Evolutionary conservation across 805 yeast species (phyloP).

Genomic region (Isabelozyma rhagii): DNA sequence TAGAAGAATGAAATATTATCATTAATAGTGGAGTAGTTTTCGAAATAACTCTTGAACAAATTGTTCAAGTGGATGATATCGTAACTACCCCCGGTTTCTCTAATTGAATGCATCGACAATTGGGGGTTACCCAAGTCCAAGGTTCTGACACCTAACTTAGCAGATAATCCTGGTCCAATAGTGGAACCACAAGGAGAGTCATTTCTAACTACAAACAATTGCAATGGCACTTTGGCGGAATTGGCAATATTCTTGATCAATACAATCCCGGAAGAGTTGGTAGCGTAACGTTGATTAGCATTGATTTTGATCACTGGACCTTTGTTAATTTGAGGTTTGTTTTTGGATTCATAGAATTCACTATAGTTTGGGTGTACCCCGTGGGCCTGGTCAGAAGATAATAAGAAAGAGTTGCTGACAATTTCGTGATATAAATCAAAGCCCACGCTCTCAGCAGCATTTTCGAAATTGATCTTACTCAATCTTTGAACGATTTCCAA

Average conservation of each 20-base stretch:
- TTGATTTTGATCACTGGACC: constrained; percentile 94
- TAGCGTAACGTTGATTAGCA: constrained; percentile 93
- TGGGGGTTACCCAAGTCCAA: constrained; percentile 91
- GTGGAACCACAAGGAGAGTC: constrained; percentile 96
- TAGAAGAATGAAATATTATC: not conserved
- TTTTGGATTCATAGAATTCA: constrained; percentile 69
- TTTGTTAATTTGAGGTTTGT: constrained; percentile 74
- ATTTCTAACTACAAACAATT: constrained; percentile 88
- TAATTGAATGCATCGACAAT: constrained; percentile 86
- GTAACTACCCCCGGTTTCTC: constrained; percentile 83
- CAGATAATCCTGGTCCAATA: constrained; percentile 90
- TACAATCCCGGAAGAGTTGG: constrained; percentile 87
- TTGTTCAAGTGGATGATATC: constrained; percentile 65
- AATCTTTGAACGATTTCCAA: constrained; percentile 75
- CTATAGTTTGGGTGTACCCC: constrained; percentile 94
- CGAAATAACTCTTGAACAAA: constrained; percentile 64
- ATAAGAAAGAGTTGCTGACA: constrained; percentile 74
- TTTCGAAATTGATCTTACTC: constrained; percentile 30
- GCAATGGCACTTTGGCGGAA: constrained; percentile 71
- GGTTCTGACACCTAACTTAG: constrained; percentile 83
- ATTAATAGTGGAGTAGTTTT: constrained; percentile 13
- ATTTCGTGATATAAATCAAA: constrained; percentile 44
- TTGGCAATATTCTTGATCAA: constrained; percentile 71
- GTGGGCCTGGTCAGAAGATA: constrained; percentile 96
- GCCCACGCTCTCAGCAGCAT: constrained; percentile 16